Percentiles rank a stretch among this genome's conserved stretches.
These are phyloP conservation scores for Tritrichomonas musculus DNA, from an alignment of 208 protist species.

Conservation along the genomic window DNA sequence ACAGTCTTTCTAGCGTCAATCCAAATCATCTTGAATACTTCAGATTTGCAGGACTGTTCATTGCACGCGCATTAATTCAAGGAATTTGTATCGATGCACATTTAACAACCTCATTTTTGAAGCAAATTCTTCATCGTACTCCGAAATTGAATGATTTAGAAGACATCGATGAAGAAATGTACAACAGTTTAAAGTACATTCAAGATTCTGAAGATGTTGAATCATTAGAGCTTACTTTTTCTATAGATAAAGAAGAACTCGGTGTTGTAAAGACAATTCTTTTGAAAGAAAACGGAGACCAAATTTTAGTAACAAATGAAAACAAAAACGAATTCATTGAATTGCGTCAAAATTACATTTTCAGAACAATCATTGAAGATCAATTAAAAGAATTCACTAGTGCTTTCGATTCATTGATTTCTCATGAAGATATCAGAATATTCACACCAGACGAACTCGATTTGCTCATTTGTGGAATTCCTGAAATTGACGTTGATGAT, in stretches of 20 bases:
- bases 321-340: constrained; percentile 92
- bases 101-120: constrained; percentile 92
- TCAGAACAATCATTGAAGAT: constrained; percentile 76
- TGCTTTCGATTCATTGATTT: no score
- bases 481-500: no score
- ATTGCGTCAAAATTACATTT: constrained; percentile 74
- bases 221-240: constrained; percentile 81
- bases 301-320: constrained; percentile 80
- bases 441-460: no score
- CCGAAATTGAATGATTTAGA: constrained; percentile 83
- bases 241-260: constrained; percentile 78
- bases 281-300: constrained; percentile 73
- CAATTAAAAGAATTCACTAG: constrained; percentile 88
- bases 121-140: constrained; percentile 85
- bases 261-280: constrained; percentile 73
- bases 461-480: no score
- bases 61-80: background rate
- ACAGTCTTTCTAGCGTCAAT: constrained; percentile 84
- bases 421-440: no score
- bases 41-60: constrained; percentile 21
- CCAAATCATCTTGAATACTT: constrained; percentile 93
- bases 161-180: constrained; percentile 81
- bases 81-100: constrained; percentile 79
- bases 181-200: constrained; percentile 81
- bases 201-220: constrained; percentile 74